Base-by-base conservation (phyloP, 768 basidiomycete genomes). In the Tylopilus subfusipes region DNA sequence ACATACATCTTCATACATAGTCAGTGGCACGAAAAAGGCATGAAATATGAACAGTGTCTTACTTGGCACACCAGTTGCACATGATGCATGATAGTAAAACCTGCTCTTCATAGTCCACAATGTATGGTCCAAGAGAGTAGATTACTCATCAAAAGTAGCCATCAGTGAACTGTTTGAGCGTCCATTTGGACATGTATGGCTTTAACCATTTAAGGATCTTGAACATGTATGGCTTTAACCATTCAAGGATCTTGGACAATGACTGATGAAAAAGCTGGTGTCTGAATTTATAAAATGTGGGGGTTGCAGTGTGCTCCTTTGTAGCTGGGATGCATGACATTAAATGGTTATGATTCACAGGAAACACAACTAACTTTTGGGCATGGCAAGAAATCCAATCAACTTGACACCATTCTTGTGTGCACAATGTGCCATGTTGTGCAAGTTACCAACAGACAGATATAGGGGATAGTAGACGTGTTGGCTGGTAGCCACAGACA, bases 51-150 rank as follows among this genome's bases (percentile, higher is more conserved):
- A 5, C 8, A 9, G 13, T 25, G 13, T 36, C 48, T 33, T 22
- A 53, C 52, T 47, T 53, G 18, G 38, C 18, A 16, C 75, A 77
- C 74, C 74, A 76, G 2, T 59, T 62, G 22, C 64, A 62, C 0
- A 76, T 62, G 27, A 74, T 60, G 34, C 72, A 66, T 1, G 68
- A 59, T 0, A 75, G 49, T 0, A 72, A 42, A 0, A 56, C 69
- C 51, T 76, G 75, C 44, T 78, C 74, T 0, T 71, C 72, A 34
- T 77, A 76, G 48, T 77, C 72, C 0, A 71, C 72, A 50, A 77
- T 75, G 24, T 72, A 73, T 0, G 72, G 68, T 0, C 73, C 72
- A 7, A 76, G 52, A 0, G 16, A 9, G 3, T 22, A 39, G 1
- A 36, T 5, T 0, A 18, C 39, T 0, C 4, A 14, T 2, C 4